Evolutionary conservation across 441 rosid species (phyloP).

Genomic region (Pelargonium fulgidum): DNA sequence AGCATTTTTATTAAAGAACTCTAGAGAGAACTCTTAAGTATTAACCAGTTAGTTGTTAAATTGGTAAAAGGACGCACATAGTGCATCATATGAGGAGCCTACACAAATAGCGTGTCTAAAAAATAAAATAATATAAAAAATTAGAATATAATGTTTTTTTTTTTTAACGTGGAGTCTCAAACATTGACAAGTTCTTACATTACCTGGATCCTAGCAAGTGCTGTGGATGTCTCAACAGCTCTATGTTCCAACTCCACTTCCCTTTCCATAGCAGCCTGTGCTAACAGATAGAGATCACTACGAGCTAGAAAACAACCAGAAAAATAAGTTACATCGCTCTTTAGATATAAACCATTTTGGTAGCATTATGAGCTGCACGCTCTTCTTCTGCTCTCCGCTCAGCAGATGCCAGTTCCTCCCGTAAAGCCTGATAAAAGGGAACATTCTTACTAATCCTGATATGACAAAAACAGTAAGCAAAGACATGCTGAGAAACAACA

Average conservation of each 20-base stretch:
- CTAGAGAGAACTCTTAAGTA: not conserved
- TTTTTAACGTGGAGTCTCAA: constrained; percentile 11
- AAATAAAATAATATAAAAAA: not conserved
- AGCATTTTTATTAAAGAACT: not conserved
- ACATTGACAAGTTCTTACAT: constrained; percentile 24
- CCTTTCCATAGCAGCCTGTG: constrained; percentile 96
- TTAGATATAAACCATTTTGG: constrained; percentile 65
- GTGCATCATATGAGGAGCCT: not conserved
- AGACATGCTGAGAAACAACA: constrained; percentile 3
- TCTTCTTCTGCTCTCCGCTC: constrained; percentile 98
- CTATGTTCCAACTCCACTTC: constrained; percentile 93
- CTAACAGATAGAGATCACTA: constrained; percentile 25
- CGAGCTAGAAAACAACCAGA: constrained; percentile 9
- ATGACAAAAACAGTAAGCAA: constrained; percentile 12
- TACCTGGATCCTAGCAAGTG: constrained; percentile 93
- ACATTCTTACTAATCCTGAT: constrained; percentile 23
- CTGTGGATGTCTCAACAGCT: constrained; percentile 87
- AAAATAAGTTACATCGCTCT: constrained; percentile 15
- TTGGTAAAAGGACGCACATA: not conserved
- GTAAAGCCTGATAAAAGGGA: constrained; percentile 61
- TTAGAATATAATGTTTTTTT: not conserved
- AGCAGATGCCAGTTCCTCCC: constrained; percentile 86
- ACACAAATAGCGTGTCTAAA: not conserved
- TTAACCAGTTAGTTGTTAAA: not conserved
- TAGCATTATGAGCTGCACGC: constrained; percentile 79